These are phyloP conservation scores for Trichoderma gamsii DNA, from an alignment of 495 filamentous ascomycete species.

Conservation along the genomic window DNA sequence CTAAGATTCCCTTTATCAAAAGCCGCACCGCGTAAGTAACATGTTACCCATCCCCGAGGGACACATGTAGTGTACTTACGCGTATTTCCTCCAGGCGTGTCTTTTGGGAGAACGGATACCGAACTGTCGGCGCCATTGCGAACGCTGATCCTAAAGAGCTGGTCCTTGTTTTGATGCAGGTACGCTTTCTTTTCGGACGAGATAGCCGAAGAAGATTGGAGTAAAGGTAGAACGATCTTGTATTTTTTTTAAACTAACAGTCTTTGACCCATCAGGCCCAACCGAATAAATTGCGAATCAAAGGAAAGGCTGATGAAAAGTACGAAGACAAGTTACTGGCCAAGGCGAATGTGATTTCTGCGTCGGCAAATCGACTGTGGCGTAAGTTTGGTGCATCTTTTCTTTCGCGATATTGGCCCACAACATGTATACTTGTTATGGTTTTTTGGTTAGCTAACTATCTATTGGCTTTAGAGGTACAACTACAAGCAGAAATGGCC, in stretches of 20 bases:
- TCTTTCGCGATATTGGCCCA: neutral
- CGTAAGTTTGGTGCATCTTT: conserved; percentile 39
- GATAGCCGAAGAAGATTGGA: neutral
- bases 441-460: neutral
- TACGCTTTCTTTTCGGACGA: conserved; percentile 24
- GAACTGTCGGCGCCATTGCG: conserved; percentile 59
- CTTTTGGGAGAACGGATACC: conserved; percentile 73
- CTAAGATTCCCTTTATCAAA: conserved; percentile 72
- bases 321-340: conserved; percentile 56
- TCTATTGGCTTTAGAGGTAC: conserved; percentile 29
- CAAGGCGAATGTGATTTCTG: conserved; percentile 64
- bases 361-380: conserved; percentile 67
- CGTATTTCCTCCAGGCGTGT: conserved; percentile 35
- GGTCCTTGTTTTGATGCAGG: conserved; percentile 63
- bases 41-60: no score
- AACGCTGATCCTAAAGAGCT: conserved; percentile 62
- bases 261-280: conserved; percentile 38
- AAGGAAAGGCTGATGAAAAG: conserved; percentile 54
- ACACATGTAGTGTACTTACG: neutral
- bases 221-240: neutral
- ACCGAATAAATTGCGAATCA: conserved; percentile 55
- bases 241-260: neutral
- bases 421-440: conserved; percentile 4
- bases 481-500: conserved; percentile 42
- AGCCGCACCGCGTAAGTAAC: conserved; percentile 56